Percentiles rank a stretch among this genome's conserved stretches.
phyloP scores from a whole-genome alignment of 2,329 filamentous ascomycete species.

The Falciphora oryzae region DNA sequence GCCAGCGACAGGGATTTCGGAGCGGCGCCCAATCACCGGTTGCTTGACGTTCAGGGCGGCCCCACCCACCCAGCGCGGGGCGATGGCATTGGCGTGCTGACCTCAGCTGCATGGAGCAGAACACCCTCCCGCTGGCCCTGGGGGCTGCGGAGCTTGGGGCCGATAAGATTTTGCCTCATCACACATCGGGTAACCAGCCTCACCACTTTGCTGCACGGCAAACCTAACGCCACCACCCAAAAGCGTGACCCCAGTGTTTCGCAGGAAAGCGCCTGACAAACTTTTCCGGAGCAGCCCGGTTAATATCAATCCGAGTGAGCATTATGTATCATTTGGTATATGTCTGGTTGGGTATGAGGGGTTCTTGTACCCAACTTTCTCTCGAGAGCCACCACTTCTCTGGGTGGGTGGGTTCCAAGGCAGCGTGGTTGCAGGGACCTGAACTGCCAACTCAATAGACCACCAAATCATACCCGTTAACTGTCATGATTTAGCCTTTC shows the following conservation, averaged over 20 bases:
- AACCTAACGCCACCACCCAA: not conserved
- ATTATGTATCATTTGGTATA: not conserved
- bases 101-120: not conserved
- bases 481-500: not conserved
- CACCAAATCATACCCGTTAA: not conserved
- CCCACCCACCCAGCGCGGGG: slow-evolving; percentile 2
- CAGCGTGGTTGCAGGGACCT: not conserved
- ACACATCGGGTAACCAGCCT: not conserved
- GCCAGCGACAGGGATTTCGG: not conserved
- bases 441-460: not conserved
- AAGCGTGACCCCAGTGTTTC: not conserved
- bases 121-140: not conserved
- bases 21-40: not conserved
- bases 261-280: not conserved
- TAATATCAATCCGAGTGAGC: not conserved
- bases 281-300: no score
- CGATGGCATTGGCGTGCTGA: not conserved
- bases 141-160: not conserved
- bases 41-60: not conserved
- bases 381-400: no score
- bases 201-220: slow-evolving; percentile 14
- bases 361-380: no score
- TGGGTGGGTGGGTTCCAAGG: no score
- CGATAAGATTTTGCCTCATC: slow-evolving; percentile 21
- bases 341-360: not conserved